Conservation (phyloP, 2,329 filamentous ascomycete genomes). For the Dryadomyces quercivorus region DNA sequence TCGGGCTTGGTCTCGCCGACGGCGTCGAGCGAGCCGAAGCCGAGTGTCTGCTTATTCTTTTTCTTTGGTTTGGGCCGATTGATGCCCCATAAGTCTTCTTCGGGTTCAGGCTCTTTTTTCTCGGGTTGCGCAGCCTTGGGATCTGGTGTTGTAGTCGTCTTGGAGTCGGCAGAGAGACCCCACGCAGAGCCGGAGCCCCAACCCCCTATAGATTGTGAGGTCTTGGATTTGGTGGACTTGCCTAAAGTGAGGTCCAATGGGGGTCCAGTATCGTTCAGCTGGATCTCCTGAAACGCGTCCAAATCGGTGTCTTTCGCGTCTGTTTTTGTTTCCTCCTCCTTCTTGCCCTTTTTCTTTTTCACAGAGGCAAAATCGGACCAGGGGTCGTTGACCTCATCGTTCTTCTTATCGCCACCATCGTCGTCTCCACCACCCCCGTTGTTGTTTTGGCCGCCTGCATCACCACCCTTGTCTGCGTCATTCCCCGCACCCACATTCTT, state of each 20-base stretch:
- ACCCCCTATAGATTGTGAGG: slow-evolving; percentile 32
- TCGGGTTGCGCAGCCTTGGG: slow-evolving; percentile 17
- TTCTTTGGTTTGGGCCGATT: slow-evolving; percentile 38
- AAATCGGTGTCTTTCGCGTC: slow-evolving; percentile 19
- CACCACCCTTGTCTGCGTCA: slow-evolving; percentile 15
- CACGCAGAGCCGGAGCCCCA: slow-evolving; percentile 31
- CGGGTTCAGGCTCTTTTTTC: slow-evolving; percentile 28
- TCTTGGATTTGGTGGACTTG: slow-evolving; percentile 24
- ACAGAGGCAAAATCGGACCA: slow-evolving; percentile 30
- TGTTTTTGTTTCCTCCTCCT: slow-evolving; percentile 18
- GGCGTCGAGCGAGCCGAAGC: slow-evolving; percentile 30
- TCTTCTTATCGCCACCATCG: slow-evolving; percentile 16
- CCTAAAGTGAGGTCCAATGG: slow-evolving; percentile 45
- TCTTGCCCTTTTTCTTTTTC: slow-evolving; percentile 48
- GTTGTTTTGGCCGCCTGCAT: slow-evolving; percentile 16
- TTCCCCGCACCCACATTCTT: slow-evolving; percentile 22
- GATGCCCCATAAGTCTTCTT: slow-evolving; percentile 37
- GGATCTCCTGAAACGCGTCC: slow-evolving; percentile 57
- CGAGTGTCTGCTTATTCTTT: slow-evolving; percentile 30
- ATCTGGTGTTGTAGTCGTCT: slow-evolving; percentile 16
- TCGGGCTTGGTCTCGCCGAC: slow-evolving; percentile 21
- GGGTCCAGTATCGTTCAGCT: slow-evolving; percentile 45
- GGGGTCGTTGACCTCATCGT: slow-evolving; percentile 26
- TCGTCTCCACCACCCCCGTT: slow-evolving; percentile 17
- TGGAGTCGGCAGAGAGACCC: slow-evolving; percentile 26